These are phyloP conservation scores for Acanthamoeba rhysodes DNA, from an alignment of 208 protist species.

Conservation along the genomic window DNA sequence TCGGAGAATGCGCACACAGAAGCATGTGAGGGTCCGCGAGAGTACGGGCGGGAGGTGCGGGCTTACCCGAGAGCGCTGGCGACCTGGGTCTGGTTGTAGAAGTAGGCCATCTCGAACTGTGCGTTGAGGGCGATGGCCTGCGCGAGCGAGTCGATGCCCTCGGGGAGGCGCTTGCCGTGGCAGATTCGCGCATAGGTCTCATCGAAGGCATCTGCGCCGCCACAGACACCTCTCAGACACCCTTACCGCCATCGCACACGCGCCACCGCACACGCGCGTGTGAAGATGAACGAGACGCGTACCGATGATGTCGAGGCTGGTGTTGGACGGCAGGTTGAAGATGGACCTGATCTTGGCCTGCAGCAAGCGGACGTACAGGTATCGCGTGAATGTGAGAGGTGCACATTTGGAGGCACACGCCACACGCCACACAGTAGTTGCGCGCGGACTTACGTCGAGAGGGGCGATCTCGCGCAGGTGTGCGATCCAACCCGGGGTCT, in stretches of 20 bases:
- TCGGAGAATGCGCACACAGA: neutral
- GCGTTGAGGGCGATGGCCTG: neutral
- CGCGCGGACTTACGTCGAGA: neutral
- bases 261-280: neutral
- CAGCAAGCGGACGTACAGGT: neutral
- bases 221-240: no score
- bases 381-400: neutral
- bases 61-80: neutral
- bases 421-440: neutral
- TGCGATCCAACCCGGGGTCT: neutral
- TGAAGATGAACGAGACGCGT: no score
- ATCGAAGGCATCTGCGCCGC: neutral
- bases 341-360: constrained; percentile 44
- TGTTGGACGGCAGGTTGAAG: neutral
- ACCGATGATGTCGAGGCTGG: constrained; percentile 6
- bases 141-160: neutral
- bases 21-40: neutral
- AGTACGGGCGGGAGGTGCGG: neutral
- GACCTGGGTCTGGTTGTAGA: neutral
- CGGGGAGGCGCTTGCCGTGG: neutral
- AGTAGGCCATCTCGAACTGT: constrained; percentile 32
- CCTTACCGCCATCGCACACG: no score
- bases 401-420: neutral
- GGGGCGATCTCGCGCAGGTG: neutral
- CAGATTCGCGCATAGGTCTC: constrained; percentile 11